A percentile compares a stretch with the other conserved stretches of the same genome.
phyloP scores from a whole-genome alignment of 371 early-diverging fungal genomes.

The Spiromyces aspiralis region DNA sequence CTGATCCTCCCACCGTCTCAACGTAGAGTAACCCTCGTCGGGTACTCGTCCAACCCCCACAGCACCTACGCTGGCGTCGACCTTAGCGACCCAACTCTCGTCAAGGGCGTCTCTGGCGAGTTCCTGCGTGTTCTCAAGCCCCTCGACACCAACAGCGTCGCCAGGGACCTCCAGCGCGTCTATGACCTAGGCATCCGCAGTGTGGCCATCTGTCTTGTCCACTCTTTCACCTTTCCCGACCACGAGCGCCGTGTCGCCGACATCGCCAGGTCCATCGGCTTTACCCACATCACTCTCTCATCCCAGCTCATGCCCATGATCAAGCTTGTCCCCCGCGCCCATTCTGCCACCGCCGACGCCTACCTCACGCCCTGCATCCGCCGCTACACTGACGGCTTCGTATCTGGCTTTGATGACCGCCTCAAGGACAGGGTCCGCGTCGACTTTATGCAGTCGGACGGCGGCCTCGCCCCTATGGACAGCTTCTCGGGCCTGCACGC shows the following conservation, averaged over 20 bases:
- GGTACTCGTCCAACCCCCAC: conserved; percentile 44
- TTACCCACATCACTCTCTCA: conserved; percentile 66
- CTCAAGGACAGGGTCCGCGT: conserved; percentile 41
- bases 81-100: conserved; percentile 8
- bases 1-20: too few relatives aligned
- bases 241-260: conserved; percentile 62
- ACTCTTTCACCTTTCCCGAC: conserved; percentile 61
- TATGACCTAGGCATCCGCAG: conserved; percentile 61
- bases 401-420: conserved; percentile 67
- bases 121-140: conserved; percentile 46
- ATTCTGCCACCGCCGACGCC: conserved; percentile 79
- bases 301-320: conserved; percentile 82
- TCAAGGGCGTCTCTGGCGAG: conserved; percentile 77
- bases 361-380: conserved; percentile 86
- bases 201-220: conserved; percentile 81
- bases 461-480: conserved; percentile 73
- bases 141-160: conserved; percentile 38
- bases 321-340: conserved; percentile 85
- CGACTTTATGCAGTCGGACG: conserved; percentile 95
- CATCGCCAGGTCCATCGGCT: conserved; percentile 59
- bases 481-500: conserved; percentile 76
- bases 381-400: conserved; percentile 66
- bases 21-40: conserved; percentile 67
- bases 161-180: conserved; percentile 37
- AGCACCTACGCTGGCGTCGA: conserved; percentile 29